Percentiles rank a stretch among this genome's conserved stretches.
phyloP scores from a whole-genome alignment of 2,329 filamentous ascomycete genomes.

The Malbranchea zuffiana region DNA sequence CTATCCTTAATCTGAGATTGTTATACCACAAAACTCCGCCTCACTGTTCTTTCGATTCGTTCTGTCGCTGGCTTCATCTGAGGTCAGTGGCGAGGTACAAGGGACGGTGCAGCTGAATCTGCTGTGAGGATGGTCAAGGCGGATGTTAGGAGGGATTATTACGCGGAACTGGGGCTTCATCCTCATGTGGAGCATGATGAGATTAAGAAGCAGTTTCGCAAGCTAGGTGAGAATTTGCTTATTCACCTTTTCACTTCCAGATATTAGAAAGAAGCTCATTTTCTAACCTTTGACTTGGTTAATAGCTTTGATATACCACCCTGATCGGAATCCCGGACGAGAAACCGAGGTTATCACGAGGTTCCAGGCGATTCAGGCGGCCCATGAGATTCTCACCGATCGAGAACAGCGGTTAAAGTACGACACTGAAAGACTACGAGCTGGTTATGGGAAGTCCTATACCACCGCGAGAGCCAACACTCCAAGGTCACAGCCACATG shows the following conservation, averaged over 20 bases:
- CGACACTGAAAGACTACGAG: constrained; percentile 49
- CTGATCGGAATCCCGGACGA: constrained; percentile 75
- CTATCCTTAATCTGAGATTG: too few species aligned
- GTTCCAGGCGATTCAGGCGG: constrained; percentile 78
- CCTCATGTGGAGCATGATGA: constrained; percentile 58
- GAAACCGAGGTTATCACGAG: constrained; percentile 69
- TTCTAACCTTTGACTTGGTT: too few species aligned
- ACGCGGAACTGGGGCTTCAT: constrained; percentile 67
- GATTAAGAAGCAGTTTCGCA: constrained; percentile 77
- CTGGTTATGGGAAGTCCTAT: constrained; percentile 28
- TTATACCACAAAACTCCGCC: too few species aligned
- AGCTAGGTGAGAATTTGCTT: constrained; percentile 50
- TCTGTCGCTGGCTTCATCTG: too few species aligned
- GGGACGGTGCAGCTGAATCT: background rate
- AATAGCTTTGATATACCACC: constrained; percentile 71
- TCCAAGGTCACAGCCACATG: constrained; percentile 17
- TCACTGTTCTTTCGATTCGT: too few species aligned
- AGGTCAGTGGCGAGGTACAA: too few species aligned
- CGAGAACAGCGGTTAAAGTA: constrained; percentile 49
- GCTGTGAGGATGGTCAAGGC: constrained; percentile 50
- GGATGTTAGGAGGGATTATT: constrained; percentile 65
- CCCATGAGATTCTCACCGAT: constrained; percentile 65
- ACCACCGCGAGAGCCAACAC: constrained; percentile 15
- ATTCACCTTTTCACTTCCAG: background rate
- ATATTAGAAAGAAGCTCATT: too few species aligned